phyloP scores from a whole-genome alignment of 164 flowering plant species.

The Umbilicus rupestris region DNA sequence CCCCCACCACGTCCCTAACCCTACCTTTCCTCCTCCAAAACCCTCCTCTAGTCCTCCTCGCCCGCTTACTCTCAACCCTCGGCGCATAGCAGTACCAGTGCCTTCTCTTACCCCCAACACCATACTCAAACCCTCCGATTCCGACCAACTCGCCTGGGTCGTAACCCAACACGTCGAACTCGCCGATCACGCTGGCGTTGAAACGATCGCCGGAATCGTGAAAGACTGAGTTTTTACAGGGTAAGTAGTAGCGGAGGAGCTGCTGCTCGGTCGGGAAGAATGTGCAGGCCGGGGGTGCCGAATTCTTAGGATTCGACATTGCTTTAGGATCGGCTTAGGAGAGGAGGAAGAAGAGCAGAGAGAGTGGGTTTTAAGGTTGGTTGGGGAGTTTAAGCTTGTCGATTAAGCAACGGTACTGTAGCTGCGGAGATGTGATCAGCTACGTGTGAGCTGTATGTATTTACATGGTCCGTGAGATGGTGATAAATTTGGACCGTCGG shows the following conservation, averaged over 20 bases:
- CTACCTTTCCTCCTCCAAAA: slow-evolving; percentile 40
- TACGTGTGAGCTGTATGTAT: no score
- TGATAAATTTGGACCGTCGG: no score
- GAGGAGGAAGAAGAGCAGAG: no score
- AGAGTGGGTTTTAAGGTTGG: no score
- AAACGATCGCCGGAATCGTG: no score
- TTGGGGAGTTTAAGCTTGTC: no score
- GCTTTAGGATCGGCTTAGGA: no score
- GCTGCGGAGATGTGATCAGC: no score
- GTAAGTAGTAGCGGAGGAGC: slow-evolving; percentile 35
- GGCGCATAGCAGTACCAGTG: slow-evolving; percentile 45
- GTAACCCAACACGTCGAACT: slow-evolving; percentile 33
- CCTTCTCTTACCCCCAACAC: slow-evolving; percentile 31
- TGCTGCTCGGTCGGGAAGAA: slow-evolving; percentile 46
- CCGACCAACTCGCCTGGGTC: slow-evolving; percentile 42
- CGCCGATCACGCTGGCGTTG: slow-evolving; percentile 23
- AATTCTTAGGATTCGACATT: slow-evolving; percentile 22
- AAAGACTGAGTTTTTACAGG: slow-evolving; percentile 22
- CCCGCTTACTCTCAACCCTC: slow-evolving; percentile 12
- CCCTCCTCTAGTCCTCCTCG: slow-evolving; percentile 31
- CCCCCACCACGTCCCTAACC: slow-evolving; percentile 24
- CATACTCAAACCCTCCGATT: slow-evolving; percentile 28
- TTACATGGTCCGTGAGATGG: no score
- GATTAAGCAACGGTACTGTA: no score
- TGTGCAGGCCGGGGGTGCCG: slow-evolving; percentile 42